Evolutionary conservation across 2,329 filamentous ascomycete genomes (phyloP).

Genomic region (Fusarium sp.): DNA sequence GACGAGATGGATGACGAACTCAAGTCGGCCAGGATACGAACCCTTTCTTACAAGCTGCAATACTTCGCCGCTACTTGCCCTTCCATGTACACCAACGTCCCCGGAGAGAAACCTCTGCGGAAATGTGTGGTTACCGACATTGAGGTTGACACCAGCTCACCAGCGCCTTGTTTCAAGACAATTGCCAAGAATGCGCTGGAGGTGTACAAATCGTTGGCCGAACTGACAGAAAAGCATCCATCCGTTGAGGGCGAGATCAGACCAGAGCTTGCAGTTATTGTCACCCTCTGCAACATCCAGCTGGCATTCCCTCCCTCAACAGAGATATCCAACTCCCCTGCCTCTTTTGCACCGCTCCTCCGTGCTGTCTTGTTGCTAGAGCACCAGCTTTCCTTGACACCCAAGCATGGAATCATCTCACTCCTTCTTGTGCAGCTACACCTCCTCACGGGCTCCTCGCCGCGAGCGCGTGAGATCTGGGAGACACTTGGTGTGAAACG

Average conservation of each 20-base stretch:
- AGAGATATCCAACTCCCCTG: constrained; percentile 25
- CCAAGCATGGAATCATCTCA: constrained; percentile 60
- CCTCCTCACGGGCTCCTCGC: constrained; percentile 62
- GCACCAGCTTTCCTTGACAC: constrained; percentile 57
- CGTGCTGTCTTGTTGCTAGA: constrained; percentile 64
- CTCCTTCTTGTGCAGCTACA: constrained; percentile 65
- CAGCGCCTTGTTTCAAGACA: constrained; percentile 39
- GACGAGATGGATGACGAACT: constrained; percentile 42
- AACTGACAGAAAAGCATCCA: constrained; percentile 15
- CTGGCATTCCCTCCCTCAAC: constrained; percentile 45
- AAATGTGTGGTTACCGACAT: constrained; percentile 42
- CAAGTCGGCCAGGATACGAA: constrained; percentile 43
- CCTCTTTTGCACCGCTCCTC: constrained; percentile 52
- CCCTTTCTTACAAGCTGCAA: constrained; percentile 56
- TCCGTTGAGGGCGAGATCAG: constrained; percentile 41
- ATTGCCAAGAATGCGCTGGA: constrained; percentile 41
- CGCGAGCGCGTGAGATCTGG: constrained; percentile 62
- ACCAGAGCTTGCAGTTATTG: constrained; percentile 51
- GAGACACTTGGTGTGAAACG: constrained; percentile 65
- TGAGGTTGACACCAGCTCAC: constrained; percentile 31
- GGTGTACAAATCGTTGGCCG: constrained; percentile 27
- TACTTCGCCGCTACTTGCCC: constrained; percentile 58
- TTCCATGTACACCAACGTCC: constrained; percentile 36
- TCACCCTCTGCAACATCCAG: constrained; percentile 51
- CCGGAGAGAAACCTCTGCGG: constrained; percentile 32